Evolutionary conservation across 352 stramenopile genomes (phyloP), one percentile per base, ranked within the genome.

Genomic region (Phytopythium kandeliae): DNA sequence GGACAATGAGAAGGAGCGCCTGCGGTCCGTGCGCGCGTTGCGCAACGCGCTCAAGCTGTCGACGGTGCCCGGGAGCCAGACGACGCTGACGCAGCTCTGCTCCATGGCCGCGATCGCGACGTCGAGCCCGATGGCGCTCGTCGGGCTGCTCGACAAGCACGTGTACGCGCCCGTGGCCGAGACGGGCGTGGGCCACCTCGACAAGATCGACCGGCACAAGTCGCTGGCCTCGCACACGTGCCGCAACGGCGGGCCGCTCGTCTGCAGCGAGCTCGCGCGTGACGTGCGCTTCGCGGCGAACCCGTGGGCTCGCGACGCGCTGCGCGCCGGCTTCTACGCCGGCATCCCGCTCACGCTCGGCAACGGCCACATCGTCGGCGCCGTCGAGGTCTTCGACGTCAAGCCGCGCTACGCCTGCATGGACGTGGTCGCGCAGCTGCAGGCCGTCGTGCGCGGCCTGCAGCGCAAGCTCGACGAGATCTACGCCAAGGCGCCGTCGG

Each of bases 71-170:
- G 63, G 63, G 17, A 58, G 69, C 35, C 75, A 84, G 60, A 74
- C 76, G 33, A 75, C 70, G 36, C 62, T 87, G 45, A 54, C 55
- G 33, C 78, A 92, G 55, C 69, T 92, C 25, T 86, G 75, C 58
- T 86, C 77, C 45, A 91, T 95, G 75, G 79, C 79, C 45, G 74
- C 79, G 26, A 92, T 91, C 52, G 82, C 80, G n/a, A 83, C 79
- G 1, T 69, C 74, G 35, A 86, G 76, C 41, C 65, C 74, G 0
- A 73, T 88, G 44, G 79, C 80, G 5, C 36, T 92, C 0, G 65
- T 92, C 8, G 84, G 79, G 0, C 55, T 95, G 38, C 61, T 95
- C 11, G 80, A 86, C 30, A 79, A 69, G 47, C 67, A 87, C 53
- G 78, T 89, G 25, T 92, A 88, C 40, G 55, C 85, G 12, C 58